phyloP scores from a whole-genome alignment of 495 filamentous ascomycete genomes.

The Pyrenula massariospora region DNA sequence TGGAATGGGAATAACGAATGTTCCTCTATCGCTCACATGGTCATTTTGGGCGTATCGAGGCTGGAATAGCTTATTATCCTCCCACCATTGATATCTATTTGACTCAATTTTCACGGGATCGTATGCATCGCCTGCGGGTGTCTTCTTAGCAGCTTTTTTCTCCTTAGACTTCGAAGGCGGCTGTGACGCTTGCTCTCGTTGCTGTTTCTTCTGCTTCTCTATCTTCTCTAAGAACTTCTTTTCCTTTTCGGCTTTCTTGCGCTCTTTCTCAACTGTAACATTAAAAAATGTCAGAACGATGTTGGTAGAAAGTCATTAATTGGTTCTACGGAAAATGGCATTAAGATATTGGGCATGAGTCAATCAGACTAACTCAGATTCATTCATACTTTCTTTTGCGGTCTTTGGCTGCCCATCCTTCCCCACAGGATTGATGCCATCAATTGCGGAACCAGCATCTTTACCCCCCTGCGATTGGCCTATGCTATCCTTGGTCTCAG shows the following conservation, averaged over 20 bases:
- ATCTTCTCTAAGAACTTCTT: conserved; percentile 49
- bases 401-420: conserved; percentile 38
- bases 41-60: conserved; percentile 56
- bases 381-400: conserved; percentile 41
- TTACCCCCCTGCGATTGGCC: conserved; percentile 28
- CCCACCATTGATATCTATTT: conserved; percentile 49
- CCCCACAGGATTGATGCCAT: conserved; percentile 14
- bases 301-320: conserved; percentile 9
- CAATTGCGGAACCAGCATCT: conserved; percentile 25
- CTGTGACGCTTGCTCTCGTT: conserved; percentile 18
- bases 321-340: not conserved
- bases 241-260: conserved; percentile 46
- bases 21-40: conserved; percentile 53
- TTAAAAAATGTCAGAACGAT: conserved; percentile 1
- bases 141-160: conserved; percentile 39
- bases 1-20: conserved; percentile 63
- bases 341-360: not conserved
- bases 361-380: not conserved
- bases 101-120: conserved; percentile 44
- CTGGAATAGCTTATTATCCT: conserved; percentile 56
- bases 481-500: conserved; percentile 22
- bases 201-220: conserved; percentile 41
- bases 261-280: conserved; percentile 39
- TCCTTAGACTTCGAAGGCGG: conserved; percentile 31
- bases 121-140: conserved; percentile 35